phyloP scores from a whole-genome alignment of 805 yeast genomes.

The Tetrapisispora phaffii region DNA sequence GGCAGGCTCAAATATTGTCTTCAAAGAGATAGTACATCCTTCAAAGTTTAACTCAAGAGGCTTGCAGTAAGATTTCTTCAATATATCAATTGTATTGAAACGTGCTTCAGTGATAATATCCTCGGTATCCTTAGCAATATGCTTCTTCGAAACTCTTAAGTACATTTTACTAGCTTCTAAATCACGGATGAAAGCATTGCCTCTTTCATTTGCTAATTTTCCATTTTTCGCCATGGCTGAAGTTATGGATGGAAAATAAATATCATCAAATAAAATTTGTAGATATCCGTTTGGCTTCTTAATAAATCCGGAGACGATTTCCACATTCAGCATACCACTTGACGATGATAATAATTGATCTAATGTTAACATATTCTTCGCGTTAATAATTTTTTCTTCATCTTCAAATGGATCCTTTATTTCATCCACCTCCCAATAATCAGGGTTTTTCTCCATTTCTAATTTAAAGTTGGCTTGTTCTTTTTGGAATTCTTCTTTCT shows the following conservation, averaged over 20 bases:
- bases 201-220: conserved; percentile 38
- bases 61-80: conserved; percentile 38
- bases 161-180: conserved; percentile 48
- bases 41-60: conserved; percentile 40
- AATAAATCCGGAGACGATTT: conserved; percentile 41
- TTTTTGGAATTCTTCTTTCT: conserved; percentile 31
- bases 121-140: conserved; percentile 36
- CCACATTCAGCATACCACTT: conserved; percentile 54
- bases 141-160: conserved; percentile 48
- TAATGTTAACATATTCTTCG: conserved; percentile 39
- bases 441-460: conserved; percentile 46
- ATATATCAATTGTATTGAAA: conserved; percentile 44
- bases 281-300: conserved; percentile 40
- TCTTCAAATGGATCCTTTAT: conserved; percentile 35
- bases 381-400: conserved; percentile 19
- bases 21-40: conserved; percentile 35
- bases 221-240: conserved; percentile 42
- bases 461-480: conserved; percentile 43
- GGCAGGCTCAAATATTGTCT: conserved; percentile 54
- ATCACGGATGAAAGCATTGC: conserved; percentile 61
- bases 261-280: conserved; percentile 58
- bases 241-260: conserved; percentile 46
- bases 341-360: conserved; percentile 42
- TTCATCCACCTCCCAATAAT: conserved; percentile 54
- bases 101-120: conserved; percentile 44